These are phyloP conservation scores for Xeromyces bisporus DNA, from an alignment of 495 filamentous ascomycete species.

Conservation along the genomic window DNA sequence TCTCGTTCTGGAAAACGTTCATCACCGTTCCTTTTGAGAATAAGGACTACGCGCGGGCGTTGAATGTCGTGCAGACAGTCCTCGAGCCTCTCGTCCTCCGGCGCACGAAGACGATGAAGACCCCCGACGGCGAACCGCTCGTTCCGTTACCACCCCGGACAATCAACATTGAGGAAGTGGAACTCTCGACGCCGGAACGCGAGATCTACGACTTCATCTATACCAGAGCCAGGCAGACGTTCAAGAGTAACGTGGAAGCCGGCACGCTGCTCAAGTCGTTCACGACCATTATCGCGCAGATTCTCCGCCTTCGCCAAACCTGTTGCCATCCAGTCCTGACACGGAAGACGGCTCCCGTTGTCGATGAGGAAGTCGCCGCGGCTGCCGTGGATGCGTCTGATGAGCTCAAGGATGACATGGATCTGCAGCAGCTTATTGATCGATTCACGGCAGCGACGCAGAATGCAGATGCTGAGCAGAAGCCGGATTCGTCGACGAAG, in stretches of 20 bases:
- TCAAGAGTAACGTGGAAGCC: conserved; percentile 70
- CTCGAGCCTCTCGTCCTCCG: conserved; percentile 89
- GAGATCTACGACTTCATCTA: conserved; percentile 87
- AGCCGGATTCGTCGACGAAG: conserved; percentile 21
- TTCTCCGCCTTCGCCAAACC: conserved; percentile 80
- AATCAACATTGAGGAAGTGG: conserved; percentile 68
- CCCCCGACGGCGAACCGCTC: conserved; percentile 69
- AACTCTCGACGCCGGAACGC: conserved; percentile 66
- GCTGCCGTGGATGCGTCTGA: conserved; percentile 61
- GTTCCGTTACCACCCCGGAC: conserved; percentile 71
- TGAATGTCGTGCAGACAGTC: conserved; percentile 95
- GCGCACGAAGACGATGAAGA: conserved; percentile 95
- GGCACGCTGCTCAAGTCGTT: conserved; percentile 88
- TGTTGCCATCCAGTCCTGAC: conserved; percentile 89
- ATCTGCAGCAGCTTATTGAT: conserved; percentile 67
- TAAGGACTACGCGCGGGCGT: conserved; percentile 77
- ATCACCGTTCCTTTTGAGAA: conserved; percentile 95
- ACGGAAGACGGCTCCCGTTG: conserved; percentile 64
- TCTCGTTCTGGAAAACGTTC: conserved; percentile 97
- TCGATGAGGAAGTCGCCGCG: conserved; percentile 75
- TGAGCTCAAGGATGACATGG: conserved; percentile 90
- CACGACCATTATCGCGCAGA: conserved; percentile 92
- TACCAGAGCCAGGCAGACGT: conserved; percentile 62
- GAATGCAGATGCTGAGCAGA: conserved; percentile 30
- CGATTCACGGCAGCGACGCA: conserved; percentile 58